phyloP scores from a whole-genome alignment of 805 yeast genomes.

The Candida pseudoglaebosa region DNA sequence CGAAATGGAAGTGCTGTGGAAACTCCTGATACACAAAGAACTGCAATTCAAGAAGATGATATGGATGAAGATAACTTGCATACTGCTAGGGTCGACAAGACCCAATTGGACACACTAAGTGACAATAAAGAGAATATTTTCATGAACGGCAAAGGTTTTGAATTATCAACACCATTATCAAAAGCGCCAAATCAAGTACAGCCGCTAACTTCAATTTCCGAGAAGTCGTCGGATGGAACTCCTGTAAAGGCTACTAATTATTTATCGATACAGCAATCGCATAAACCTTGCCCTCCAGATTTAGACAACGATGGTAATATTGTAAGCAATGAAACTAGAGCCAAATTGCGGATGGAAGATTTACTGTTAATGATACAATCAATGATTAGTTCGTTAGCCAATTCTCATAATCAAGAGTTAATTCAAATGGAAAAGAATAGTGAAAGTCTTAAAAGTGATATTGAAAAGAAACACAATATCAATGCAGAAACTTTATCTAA shows the following conservation, averaged over 20 bases:
- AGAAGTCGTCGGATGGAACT: constrained; percentile 27
- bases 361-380: constrained; percentile 31
- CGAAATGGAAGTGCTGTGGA: constrained; percentile 17
- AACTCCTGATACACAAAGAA: constrained; percentile 45
- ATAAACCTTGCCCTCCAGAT: constrained; percentile 32
- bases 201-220: constrained; percentile 30
- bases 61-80: constrained; percentile 27
- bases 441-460: constrained; percentile 47
- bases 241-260: constrained; percentile 12
- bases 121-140: constrained; percentile 50
- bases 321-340: constrained; percentile 15
- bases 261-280: constrained; percentile 10
- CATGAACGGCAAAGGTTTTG: constrained; percentile 30
- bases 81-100: constrained; percentile 28
- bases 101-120: constrained; percentile 28
- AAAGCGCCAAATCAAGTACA: constrained; percentile 16
- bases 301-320: constrained; percentile 29
- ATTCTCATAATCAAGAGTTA: constrained; percentile 52
- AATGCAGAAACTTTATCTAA: constrained; percentile 26
- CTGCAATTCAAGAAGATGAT: constrained; percentile 42
- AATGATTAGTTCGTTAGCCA: constrained; percentile 48
- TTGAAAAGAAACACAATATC: constrained; percentile 48
- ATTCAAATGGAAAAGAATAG: constrained; percentile 30
- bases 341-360: constrained; percentile 27
- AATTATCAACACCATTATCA: constrained; percentile 29